A percentile compares a stretch with the other conserved stretches of the same genome.
These are phyloP conservation scores for Beauveria asiatica DNA, from an alignment of 2,329 filamentous ascomycete genomes.

Conservation along the genomic window DNA sequence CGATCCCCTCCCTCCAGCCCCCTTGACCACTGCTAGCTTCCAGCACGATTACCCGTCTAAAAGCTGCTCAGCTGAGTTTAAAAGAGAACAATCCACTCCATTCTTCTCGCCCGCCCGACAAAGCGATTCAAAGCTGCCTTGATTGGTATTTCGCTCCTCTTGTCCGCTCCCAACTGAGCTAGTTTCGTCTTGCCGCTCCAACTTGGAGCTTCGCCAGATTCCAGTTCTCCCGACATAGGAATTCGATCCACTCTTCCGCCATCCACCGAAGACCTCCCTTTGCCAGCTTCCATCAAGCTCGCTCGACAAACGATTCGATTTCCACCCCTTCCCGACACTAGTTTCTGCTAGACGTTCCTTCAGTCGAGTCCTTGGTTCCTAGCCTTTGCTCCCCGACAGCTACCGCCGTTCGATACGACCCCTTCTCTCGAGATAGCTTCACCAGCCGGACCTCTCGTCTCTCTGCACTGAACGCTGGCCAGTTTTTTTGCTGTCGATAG, in stretches of 20 bases:
- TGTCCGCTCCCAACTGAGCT: conserved; percentile 4
- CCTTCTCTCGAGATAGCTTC: conserved; percentile 2
- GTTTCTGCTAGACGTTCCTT: conserved; percentile 4
- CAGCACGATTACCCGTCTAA: not conserved
- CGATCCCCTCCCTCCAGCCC: not conserved
- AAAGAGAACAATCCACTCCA: not conserved
- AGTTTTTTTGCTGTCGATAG: conserved; percentile 8
- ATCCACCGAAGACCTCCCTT: conserved; percentile 11
- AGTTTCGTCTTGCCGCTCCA: not conserved
- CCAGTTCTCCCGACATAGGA: conserved; percentile 9
- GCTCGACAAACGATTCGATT: conserved; percentile 4
- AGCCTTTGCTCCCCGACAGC: conserved; percentile 1
- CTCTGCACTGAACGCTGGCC: not conserved
- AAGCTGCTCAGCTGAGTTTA: not conserved
- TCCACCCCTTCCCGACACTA: conserved; percentile 7
- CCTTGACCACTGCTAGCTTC: not conserved
- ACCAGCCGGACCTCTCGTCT: not conserved
- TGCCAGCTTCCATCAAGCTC: conserved; percentile 7
- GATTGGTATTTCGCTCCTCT: conserved; percentile 30
- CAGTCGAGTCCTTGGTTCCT: not conserved
- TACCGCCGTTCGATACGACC: not conserved
- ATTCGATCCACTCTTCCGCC: conserved; percentile 14
- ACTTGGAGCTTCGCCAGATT: conserved; percentile 1
- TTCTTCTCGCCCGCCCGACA: conserved; percentile 15
- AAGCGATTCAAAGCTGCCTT: conserved; percentile 29